A percentile compares a stretch with the other conserved stretches of the same genome.
phyloP scores from a whole-genome alignment of 352 stramenopile species.

The Globisporangium mamillatum region DNA sequence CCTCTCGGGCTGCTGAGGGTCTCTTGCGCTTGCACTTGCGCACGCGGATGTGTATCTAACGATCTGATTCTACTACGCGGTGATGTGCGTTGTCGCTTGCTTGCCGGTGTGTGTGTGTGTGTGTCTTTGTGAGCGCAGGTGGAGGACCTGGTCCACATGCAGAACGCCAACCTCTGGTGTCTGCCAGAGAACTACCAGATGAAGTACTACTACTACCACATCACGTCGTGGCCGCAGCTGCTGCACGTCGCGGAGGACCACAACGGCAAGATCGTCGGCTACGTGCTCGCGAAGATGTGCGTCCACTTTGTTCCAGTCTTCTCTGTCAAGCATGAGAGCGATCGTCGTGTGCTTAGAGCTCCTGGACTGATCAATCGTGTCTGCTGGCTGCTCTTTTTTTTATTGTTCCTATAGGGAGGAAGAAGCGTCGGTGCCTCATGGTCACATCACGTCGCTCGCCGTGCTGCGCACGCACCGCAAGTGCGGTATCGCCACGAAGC shows the following conservation, averaged over 20 bases:
- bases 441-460: constrained; percentile 99
- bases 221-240: constrained; percentile 98
- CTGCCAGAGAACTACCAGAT: constrained; percentile 99
- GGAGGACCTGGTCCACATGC: constrained; percentile 97
- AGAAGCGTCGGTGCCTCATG: constrained; percentile 88
- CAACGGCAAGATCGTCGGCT: constrained; percentile 98
- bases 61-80: background rate
- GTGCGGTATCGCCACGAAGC: constrained; percentile 95
- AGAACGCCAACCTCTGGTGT: constrained; percentile 99
- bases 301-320: constrained; percentile 9
- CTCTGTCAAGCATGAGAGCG: background rate
- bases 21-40: background rate
- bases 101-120: background rate
- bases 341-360: background rate
- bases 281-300: constrained; percentile 99
- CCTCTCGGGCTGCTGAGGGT: background rate
- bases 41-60: background rate
- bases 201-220: constrained; percentile 99
- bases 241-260: constrained; percentile 98
- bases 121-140: constrained; percentile 36
- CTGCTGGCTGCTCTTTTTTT: constrained; percentile 6
- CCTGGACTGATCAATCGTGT: background rate
- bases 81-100: background rate
- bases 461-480: constrained; percentile 97
- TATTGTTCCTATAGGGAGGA: constrained; percentile 48